Evolutionary conservation across 2,329 filamentous ascomycete species (phyloP).

Genomic region (Fusarium beomiforme): DNA sequence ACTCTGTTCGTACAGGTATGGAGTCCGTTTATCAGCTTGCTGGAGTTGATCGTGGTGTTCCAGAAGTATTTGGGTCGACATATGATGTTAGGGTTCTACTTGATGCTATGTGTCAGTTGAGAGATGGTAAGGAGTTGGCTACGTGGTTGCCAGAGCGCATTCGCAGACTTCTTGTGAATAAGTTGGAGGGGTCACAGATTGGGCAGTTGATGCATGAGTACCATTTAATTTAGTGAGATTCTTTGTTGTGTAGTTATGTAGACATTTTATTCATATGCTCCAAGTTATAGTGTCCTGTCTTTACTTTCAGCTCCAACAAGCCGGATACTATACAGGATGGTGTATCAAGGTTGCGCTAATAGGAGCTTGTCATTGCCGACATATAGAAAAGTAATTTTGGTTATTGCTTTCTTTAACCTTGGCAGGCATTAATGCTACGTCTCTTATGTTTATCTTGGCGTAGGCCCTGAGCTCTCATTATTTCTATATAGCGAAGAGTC

Average conservation of each 20-base stretch:
- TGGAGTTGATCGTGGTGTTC: background rate
- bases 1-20: background rate
- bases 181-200: background rate
- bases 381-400: no score
- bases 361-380: no score
- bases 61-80: background rate
- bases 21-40: background rate
- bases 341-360: no score
- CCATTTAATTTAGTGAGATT: background rate
- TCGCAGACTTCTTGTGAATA: background rate
- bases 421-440: no score
- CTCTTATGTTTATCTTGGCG: no score
- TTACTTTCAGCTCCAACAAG: no score
- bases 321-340: no score
- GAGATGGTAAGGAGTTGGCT: background rate
- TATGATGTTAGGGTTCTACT: conserved; percentile 3
- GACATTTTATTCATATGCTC: no score
- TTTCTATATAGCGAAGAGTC: no score
- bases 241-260: no score
- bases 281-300: background rate
- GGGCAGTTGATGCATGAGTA: background rate
- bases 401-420: no score
- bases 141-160: background rate
- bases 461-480: no score
- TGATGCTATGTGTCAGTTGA: background rate